A percentile compares a stretch with the other conserved stretches of the same genome.
Conservation (phyloP, 2,329 filamentous ascomycete species). For the Sphaerulina musiva region DNA sequence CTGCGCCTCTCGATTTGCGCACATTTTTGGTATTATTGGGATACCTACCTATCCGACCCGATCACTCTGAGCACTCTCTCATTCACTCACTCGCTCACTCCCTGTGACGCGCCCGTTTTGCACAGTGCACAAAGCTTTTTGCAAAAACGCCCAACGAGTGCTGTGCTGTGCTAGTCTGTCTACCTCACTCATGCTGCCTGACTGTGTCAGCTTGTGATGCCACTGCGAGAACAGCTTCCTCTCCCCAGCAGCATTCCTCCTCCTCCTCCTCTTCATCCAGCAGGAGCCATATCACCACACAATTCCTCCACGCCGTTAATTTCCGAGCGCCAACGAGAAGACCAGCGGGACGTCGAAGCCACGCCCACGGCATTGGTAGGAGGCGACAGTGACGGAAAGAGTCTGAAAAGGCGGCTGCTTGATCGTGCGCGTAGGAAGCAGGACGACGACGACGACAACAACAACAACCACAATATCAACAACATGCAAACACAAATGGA, state of each 20-base stretch:
- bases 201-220: conserved; percentile 8
- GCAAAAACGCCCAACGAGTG: neutral
- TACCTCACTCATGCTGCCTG: neutral
- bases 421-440: conserved; percentile 18
- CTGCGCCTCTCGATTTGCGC: neutral
- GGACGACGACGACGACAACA: conserved; percentile 2
- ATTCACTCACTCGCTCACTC: neutral
- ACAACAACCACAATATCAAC: too few relatives aligned
- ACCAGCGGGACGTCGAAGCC: conserved; percentile 3
- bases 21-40: neutral
- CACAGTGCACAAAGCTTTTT: neutral
- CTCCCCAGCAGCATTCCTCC: neutral
- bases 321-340: conserved; percentile 13
- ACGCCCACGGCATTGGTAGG: neutral
- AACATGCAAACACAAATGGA: conserved; percentile 5
- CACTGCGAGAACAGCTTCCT: conserved; percentile 1
- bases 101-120: neutral
- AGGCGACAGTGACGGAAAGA: conserved; percentile 13
- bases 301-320: conserved; percentile 21
- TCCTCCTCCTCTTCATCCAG: too few relatives aligned
- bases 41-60: neutral
- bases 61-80: neutral
- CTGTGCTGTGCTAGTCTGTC: neutral
- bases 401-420: conserved; percentile 14
- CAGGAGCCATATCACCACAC: conserved; percentile 16